Evolutionary conservation across 1,139 yeast species (phyloP), one percentile per base, ranked within the genome.

Genomic region (Williopsis jadinii): DNA sequence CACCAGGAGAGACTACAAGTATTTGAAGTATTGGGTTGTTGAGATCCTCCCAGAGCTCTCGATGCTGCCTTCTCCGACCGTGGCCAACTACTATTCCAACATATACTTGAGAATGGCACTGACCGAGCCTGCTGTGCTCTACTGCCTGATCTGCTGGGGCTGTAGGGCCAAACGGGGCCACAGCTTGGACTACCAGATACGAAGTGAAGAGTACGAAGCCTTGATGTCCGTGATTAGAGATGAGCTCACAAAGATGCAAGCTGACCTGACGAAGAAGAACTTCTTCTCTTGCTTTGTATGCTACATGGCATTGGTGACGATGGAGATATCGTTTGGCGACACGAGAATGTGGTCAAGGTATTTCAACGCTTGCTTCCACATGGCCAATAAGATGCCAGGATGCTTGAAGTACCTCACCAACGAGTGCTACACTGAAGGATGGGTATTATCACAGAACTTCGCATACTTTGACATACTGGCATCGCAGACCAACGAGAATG

Each of bases 311-410:
- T 42, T 64, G 15, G 64, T 62, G 28, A 58, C 63, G 34, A 62
- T 63, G 59, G 64, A 64, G 38, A 54, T 63, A 3, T 60, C 68
- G 2, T 56, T 58, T 36, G 68, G 70, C 3, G 67, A 63, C 38
- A 60, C 65, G 2, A 42, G 47, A 11, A 55, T 53, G 28, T 65
- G 70, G 70, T 54, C 66, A 3, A 45, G 50, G 19, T 55, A 59
- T 45, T 60, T 64, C 41, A 61, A 62, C 1, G 45, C 47, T 8
- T 60, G 64, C 36, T 64, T 57, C 39, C 53, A 60, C 31, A 41
- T 62, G 49, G 53, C 63, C 26, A 62, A 63, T 42, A 48, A 47
- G 36, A 59, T 63, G 64, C 54, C 54, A 53, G 67, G 27, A 48
- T 60, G 15, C 49, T 61, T 52, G 47, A 53, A 42, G 47, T 56